A percentile compares a stretch with the other conserved stretches of the same genome.
phyloP scores from a whole-genome alignment of 139 green algal genomes.

The Gonium pectorale region DNA sequence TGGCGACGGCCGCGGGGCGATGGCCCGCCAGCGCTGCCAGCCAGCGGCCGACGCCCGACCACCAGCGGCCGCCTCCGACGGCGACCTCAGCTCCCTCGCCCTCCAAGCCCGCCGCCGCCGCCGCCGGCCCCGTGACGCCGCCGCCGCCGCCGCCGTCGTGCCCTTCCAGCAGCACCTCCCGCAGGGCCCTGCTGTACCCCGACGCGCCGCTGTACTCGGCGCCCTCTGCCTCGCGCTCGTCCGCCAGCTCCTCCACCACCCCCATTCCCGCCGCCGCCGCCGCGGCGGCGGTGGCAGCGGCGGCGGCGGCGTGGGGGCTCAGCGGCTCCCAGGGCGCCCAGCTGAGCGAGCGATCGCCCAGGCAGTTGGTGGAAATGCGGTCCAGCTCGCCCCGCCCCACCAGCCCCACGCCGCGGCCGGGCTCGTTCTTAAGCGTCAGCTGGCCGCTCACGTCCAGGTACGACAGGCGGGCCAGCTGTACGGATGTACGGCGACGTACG shows the following conservation, averaged over 20 bases:
- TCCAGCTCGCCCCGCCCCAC: not conserved
- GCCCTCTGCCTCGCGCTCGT: not conserved
- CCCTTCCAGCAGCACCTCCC: not conserved
- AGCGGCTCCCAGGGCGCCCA: slow-evolving; percentile 24
- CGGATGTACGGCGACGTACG: too few relatives aligned
- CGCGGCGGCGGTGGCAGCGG: too few relatives aligned
- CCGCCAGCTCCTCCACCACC: not conserved
- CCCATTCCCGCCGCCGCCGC: not conserved
- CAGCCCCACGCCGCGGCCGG: slow-evolving; percentile 6
- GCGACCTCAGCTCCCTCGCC: not conserved
- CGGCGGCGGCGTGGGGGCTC: too few relatives aligned
- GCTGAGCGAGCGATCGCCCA: not conserved
- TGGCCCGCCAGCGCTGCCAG: not conserved
- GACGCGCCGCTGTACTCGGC: slow-evolving; percentile 7
- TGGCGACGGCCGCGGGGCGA: too few relatives aligned
- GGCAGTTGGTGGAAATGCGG: not conserved
- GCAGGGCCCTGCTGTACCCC: slow-evolving; percentile 15
- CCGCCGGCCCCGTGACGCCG: not conserved
- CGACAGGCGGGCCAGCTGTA: too few relatives aligned
- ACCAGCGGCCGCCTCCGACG: not conserved
- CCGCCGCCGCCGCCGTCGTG: not conserved
- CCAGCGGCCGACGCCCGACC: too few relatives aligned
- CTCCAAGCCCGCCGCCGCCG: not conserved
- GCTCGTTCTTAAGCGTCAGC: not conserved
- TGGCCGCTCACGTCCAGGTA: slow-evolving; percentile 6